A percentile compares a stretch with the other conserved stretches of the same genome.
Conservation (phyloP, 2,329 filamentous ascomycete species). For the Camillea tinctor region DNA sequence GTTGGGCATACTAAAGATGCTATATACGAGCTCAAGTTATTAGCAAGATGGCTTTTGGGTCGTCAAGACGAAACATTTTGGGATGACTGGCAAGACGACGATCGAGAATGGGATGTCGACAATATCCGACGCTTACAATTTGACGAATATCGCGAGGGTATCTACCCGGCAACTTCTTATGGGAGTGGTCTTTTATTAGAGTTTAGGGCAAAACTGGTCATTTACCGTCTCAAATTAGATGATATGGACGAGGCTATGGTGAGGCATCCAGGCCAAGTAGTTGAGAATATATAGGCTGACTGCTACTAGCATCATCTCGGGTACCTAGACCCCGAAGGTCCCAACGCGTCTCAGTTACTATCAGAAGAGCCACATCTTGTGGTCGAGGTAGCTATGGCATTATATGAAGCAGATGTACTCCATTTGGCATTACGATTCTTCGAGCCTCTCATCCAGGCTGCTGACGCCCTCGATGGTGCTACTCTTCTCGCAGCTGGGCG, state of each 20-base stretch:
- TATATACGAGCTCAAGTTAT: constrained; percentile 64
- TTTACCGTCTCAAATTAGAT: constrained; percentile 74
- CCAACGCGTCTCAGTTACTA: constrained; percentile 48
- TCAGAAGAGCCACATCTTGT: constrained; percentile 77
- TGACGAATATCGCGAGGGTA: constrained; percentile 56
- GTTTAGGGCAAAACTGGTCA: constrained; percentile 77
- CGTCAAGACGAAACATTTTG: constrained; percentile 73
- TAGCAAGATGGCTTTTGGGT: constrained; percentile 81
- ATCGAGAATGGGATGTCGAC: constrained; percentile 83
- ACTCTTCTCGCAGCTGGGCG: constrained; percentile 57
- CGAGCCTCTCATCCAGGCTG: constrained; percentile 49
- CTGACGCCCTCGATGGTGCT: constrained; percentile 50
- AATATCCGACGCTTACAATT: constrained; percentile 66
- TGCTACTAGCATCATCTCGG: constrained; percentile 60
- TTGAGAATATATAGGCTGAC: constrained; percentile 20
- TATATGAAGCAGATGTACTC: constrained; percentile 39
- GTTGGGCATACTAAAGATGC: constrained; percentile 63
- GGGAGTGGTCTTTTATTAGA: constrained; percentile 76
- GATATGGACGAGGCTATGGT: constrained; percentile 72
- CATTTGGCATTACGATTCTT: constrained; percentile 55
- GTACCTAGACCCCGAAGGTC: constrained; percentile 66
- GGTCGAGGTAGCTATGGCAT: constrained; percentile 58
- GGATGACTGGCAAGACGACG: constrained; percentile 70
- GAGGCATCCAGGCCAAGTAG: constrained; percentile 34
- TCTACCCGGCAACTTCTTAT: constrained; percentile 59